Evolutionary conservation across 441 rosid genomes (phyloP).

Genomic region (Macaranga tanarius): DNA sequence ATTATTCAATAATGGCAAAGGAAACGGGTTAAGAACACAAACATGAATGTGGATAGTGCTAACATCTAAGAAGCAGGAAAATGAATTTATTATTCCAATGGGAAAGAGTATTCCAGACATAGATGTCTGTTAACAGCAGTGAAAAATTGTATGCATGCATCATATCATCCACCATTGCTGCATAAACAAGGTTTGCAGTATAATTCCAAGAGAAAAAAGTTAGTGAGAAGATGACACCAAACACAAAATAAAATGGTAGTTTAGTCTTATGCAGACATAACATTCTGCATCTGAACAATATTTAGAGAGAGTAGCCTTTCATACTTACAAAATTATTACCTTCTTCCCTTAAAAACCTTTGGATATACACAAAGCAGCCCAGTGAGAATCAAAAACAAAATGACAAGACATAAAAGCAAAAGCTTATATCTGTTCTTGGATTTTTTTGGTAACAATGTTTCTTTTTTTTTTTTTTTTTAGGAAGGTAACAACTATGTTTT

Average conservation of each 20-base stretch:
- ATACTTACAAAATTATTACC: conserved; percentile 24
- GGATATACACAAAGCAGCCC: conserved; percentile 12
- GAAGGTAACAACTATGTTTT: background rate
- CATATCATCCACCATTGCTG: conserved; percentile 18
- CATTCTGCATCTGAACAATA: background rate
- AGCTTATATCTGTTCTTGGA: background rate
- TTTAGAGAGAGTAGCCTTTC: conserved; percentile 9
- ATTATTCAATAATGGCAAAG: conserved; percentile 54
- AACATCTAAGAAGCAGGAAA: conserved; percentile 5
- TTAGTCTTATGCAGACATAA: background rate
- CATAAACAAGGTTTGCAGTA: conserved; percentile 4
- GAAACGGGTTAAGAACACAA: conserved; percentile 44
- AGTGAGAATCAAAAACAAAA: conserved; percentile 25
- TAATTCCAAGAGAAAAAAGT: conserved; percentile 6
- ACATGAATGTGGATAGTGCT: conserved; percentile 20
- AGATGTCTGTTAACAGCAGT: conserved; percentile 9
- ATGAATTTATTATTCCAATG: background rate
- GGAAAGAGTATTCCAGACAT: conserved; percentile 2
- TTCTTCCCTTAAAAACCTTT: conserved; percentile 16
- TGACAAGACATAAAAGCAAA: conserved; percentile 6
- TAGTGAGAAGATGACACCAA: background rate
- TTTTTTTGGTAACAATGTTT: background rate
- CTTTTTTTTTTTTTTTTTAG: too few species aligned
- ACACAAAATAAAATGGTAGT: background rate
- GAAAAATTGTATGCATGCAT: conserved; percentile 3